Percentiles rank a stretch among this genome's conserved stretches.
Evolutionary conservation across 148 eudicot species (phyloP).

Genomic region (Camellia sinensis): DNA sequence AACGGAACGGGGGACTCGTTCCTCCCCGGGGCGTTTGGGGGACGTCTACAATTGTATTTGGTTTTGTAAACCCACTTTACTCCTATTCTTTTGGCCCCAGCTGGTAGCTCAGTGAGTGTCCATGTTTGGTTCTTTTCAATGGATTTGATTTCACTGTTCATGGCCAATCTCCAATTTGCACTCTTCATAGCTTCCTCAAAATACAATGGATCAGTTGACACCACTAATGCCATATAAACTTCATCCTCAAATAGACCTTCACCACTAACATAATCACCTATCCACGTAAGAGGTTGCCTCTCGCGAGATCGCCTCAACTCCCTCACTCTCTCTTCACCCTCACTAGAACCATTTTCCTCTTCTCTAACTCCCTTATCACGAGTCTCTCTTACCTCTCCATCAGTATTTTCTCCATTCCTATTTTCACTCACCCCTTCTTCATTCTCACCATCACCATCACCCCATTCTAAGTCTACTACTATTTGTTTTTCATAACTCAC

Average conservation of each 20-base stretch:
- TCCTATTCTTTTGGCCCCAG: background rate
- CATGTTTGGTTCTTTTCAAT: background rate
- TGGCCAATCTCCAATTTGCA: background rate
- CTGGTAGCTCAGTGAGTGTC: background rate
- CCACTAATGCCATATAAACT: background rate
- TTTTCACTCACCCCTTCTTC: background rate
- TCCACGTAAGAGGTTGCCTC: background rate
- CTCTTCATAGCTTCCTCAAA: constrained; percentile 8
- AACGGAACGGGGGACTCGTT: no score
- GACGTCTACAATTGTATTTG: background rate
- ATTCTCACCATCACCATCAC: background rate
- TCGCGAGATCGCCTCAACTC: background rate
- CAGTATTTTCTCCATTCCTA: background rate
- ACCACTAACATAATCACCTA: background rate
- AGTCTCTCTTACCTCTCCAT: no score
- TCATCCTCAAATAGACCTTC: constrained; percentile 2
- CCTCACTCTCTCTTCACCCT: background rate
- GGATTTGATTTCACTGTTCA: background rate
- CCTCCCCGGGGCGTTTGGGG: no score
- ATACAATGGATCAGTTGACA: background rate
- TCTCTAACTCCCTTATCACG: background rate
- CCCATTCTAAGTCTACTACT: background rate
- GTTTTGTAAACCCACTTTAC: background rate
- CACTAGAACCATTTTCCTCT: background rate
- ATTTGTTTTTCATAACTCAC: background rate